Conservation (phyloP, 768 basidiomycete genomes). For the Amanita exitialis region DNA sequence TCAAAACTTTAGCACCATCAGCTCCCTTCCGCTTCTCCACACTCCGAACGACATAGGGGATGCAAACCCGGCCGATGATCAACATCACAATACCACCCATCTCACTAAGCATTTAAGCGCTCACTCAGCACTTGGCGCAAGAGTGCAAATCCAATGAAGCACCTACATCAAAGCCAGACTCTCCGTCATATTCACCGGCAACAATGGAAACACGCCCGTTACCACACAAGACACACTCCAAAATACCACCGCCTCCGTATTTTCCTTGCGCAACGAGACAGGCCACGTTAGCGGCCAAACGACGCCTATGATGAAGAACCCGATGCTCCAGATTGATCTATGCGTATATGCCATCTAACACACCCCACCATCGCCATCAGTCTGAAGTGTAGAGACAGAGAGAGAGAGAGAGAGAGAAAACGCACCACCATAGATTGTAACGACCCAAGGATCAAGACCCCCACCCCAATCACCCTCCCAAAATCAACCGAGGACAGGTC, state of each 20-base stretch:
- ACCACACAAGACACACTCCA: slow-evolving; percentile 45
- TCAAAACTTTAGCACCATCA: neutral
- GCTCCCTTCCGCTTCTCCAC: slow-evolving; percentile 3
- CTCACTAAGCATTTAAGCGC: slow-evolving; percentile 20
- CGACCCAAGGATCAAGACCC: slow-evolving; percentile 25
- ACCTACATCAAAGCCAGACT: slow-evolving; percentile 50
- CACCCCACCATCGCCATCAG: neutral
- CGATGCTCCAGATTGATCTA: slow-evolving; percentile 63
- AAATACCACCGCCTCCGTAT: slow-evolving; percentile 15
- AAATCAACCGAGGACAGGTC: slow-evolving; percentile 1
- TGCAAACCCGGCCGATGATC: slow-evolving; percentile 17
- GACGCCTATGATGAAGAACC: slow-evolving; percentile 48
- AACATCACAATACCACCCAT: slow-evolving; percentile 39
- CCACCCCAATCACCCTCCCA: slow-evolving; percentile 1
- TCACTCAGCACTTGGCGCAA: neutral
- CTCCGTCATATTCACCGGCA: slow-evolving; percentile 67
- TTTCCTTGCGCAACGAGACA: slow-evolving; percentile 15
- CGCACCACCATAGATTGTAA: slow-evolving; percentile 70
- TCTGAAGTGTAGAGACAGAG: neutral
- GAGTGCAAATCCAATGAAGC: neutral
- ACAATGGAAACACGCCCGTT: slow-evolving; percentile 60
- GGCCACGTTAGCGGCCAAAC: slow-evolving; percentile 62
- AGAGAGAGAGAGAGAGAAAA: slow-evolving; percentile 6
- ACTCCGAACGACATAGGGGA: slow-evolving; percentile 6
- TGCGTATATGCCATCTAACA: slow-evolving; percentile 59